Conservation (phyloP, 257 asterid species). For the Nicotiana otophora region DNA sequence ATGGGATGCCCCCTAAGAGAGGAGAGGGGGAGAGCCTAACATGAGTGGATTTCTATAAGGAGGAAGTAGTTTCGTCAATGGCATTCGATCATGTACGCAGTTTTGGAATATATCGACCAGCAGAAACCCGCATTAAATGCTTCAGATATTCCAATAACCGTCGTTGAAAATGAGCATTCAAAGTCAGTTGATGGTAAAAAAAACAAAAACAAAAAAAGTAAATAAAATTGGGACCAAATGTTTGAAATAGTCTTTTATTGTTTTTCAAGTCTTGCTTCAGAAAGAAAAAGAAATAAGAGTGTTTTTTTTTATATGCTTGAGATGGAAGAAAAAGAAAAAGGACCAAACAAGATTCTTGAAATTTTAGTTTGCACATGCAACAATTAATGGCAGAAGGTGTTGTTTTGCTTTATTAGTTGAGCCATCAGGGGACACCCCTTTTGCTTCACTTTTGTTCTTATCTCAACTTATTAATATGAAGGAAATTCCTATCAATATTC, state of each 20-base stretch:
- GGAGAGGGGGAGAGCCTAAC: background rate
- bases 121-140: constrained; percentile 44
- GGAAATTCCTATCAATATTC: constrained; percentile 15
- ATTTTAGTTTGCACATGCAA: constrained; percentile 57
- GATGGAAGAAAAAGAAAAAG: constrained; percentile 26
- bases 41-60: background rate
- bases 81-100: constrained; percentile 18
- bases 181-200: constrained; percentile 1
- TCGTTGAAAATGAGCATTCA: constrained; percentile 6
- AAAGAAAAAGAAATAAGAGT: background rate
- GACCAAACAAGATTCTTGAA: constrained; percentile 24
- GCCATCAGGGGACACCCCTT: constrained; percentile 44
- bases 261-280: constrained; percentile 5
- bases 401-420: constrained; percentile 45
- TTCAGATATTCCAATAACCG: constrained; percentile 26
- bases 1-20: background rate
- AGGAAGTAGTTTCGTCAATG: background rate
- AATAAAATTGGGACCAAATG: background rate
- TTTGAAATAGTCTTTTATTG: background rate
- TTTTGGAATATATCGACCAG: constrained; percentile 32
- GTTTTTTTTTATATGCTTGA: constrained; percentile 15
- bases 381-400: constrained; percentile 46
- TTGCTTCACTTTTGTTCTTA: constrained; percentile 43
- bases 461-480: constrained; percentile 19
- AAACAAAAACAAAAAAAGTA: background rate